These are phyloP conservation scores for Neurospora sp. DNA, from an alignment of 495 filamentous ascomycete genomes.

Conservation along the genomic window DNA sequence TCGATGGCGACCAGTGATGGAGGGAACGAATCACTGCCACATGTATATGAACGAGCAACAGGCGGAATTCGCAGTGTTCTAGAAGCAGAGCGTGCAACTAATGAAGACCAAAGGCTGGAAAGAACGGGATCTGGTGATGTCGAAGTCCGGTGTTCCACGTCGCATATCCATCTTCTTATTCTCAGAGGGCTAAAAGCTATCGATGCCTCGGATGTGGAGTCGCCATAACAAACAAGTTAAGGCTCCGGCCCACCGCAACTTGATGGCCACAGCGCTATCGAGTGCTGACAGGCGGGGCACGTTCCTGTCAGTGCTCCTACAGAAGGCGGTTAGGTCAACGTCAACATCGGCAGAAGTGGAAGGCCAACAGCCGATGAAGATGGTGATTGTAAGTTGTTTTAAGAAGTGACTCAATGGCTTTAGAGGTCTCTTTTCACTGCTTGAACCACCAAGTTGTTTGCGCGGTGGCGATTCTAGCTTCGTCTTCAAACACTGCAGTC, in stretches of 20 bases:
- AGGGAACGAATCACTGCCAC: neutral
- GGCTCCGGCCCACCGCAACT: neutral
- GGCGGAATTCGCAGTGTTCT: neutral
- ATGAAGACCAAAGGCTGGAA: neutral
- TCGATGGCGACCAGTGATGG: neutral
- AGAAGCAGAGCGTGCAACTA: neutral
- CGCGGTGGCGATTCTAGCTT: neutral
- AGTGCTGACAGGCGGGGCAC: neutral
- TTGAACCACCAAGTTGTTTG: neutral
- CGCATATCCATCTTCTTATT: neutral
- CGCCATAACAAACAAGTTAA: neutral
- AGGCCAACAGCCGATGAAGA: neutral
- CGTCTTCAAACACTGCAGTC: neutral
- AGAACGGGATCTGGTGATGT: neutral
- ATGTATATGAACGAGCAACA: neutral
- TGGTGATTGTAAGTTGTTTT: neutral
- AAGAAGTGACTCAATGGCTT: too few relatives aligned
- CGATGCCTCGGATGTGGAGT: neutral
- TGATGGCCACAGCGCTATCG: neutral
- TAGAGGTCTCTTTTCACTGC: neutral
- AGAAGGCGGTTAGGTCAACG: neutral
- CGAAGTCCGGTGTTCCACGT: neutral
- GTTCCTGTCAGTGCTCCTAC: neutral
- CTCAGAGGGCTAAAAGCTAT: neutral
- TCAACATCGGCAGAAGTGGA: neutral